Percentiles rank a stretch among this genome's conserved stretches.
phyloP scores from a whole-genome alignment of 805 yeast species.

The Candida patagonica region DNA sequence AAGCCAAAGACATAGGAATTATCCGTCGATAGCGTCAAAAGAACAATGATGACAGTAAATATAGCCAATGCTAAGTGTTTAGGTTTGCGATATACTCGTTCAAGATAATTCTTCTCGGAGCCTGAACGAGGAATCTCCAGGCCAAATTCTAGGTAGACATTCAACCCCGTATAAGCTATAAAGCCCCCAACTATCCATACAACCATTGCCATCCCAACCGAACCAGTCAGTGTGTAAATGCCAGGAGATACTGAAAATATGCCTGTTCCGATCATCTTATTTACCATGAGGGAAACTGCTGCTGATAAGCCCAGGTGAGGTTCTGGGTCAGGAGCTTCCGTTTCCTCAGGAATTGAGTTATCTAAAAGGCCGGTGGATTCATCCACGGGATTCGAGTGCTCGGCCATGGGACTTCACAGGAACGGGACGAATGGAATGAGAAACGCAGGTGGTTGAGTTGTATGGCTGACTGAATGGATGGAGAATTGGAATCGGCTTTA shows the following conservation, averaged over 20 bases:
- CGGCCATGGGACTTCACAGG: too few relatives aligned
- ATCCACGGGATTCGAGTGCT: too few relatives aligned
- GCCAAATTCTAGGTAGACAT: conserved; percentile 58
- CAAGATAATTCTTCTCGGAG: conserved; percentile 61
- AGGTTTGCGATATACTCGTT: conserved; percentile 47
- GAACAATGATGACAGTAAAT: conserved; percentile 44
- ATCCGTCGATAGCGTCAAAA: conserved; percentile 53
- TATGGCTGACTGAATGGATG: too few relatives aligned
- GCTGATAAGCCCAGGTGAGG: conserved; percentile 25
- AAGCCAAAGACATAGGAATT: conserved; percentile 59
- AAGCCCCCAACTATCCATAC: conserved; percentile 58
- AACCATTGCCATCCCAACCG: conserved; percentile 47
- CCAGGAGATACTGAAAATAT: conserved; percentile 61
- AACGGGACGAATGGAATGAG: too few relatives aligned
- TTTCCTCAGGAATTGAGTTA: too few relatives aligned
- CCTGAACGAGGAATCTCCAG: conserved; percentile 57
- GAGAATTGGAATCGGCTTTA: too few relatives aligned
- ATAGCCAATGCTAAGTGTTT: conserved; percentile 41
- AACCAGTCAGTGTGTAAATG: conserved; percentile 47
- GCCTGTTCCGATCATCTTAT: conserved; percentile 69
- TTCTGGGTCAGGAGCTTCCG: too few relatives aligned
- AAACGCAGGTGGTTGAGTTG: too few relatives aligned
- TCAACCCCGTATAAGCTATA: conserved; percentile 44
- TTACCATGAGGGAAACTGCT: conserved; percentile 40
- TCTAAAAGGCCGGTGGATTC: too few relatives aligned